Conservation (phyloP, 2,329 filamentous ascomycete species). For the Claviceps quebecensis region DNA sequence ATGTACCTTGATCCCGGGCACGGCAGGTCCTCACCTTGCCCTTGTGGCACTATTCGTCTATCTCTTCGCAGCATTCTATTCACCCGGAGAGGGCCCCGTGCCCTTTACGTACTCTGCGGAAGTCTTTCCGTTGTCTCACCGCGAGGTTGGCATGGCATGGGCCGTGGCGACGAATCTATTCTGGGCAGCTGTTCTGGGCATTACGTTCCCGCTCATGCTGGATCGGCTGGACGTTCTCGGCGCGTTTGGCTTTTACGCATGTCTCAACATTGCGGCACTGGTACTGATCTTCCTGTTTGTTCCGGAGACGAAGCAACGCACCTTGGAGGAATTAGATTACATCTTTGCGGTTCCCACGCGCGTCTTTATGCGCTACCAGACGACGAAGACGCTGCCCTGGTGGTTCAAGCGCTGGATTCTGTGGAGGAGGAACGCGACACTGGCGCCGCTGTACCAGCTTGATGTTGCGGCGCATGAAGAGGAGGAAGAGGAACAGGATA, state of each 20-base stretch:
- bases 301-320: slow-evolving; percentile 45
- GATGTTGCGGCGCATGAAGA: slow-evolving; percentile 21
- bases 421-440: slow-evolving; percentile 26
- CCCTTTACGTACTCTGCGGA: slow-evolving; percentile 57
- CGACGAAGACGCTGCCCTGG: slow-evolving; percentile 42
- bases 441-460: slow-evolving; percentile 30
- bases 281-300: slow-evolving; percentile 42
- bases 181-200: slow-evolving; percentile 45
- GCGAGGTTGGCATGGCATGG: slow-evolving; percentile 59
- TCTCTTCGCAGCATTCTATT: slow-evolving; percentile 38
- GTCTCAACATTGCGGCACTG: slow-evolving; percentile 40
- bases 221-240: slow-evolving; percentile 28
- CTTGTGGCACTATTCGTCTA: slow-evolving; percentile 43
- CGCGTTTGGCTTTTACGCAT: slow-evolving; percentile 40
- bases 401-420: slow-evolving; percentile 46
- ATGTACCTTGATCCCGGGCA: slow-evolving; percentile 35
- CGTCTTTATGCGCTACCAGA: slow-evolving; percentile 42
- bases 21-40: slow-evolving; percentile 21
- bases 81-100: slow-evolving; percentile 47
- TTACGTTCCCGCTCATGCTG: slow-evolving; percentile 48
- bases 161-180: slow-evolving; percentile 52
- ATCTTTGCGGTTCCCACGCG: slow-evolving; percentile 46
- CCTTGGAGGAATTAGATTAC: slow-evolving; percentile 42
- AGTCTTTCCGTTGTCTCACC: slow-evolving; percentile 55
- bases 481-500: slow-evolving; percentile 10